A percentile compares a stretch with the other conserved stretches of the same genome.
Conservation (phyloP, 306 rosid species). For the Oemleria cerasiformis region DNA sequence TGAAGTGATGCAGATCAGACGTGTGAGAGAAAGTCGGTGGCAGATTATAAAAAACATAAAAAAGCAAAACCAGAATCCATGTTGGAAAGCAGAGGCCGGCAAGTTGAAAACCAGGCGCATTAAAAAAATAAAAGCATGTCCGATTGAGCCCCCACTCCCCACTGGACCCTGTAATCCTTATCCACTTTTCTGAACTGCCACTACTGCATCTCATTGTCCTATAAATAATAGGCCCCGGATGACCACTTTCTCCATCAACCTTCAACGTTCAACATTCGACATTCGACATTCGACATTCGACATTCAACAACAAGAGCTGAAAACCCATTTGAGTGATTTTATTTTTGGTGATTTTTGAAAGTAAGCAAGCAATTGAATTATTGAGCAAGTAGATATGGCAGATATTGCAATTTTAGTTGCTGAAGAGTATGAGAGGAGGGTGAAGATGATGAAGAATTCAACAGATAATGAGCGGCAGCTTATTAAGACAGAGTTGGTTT, state of each 20-base stretch:
- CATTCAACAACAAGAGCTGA: no score
- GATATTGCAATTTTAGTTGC: conserved; percentile 86
- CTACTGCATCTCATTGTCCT: not conserved
- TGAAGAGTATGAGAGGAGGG: conserved; percentile 80
- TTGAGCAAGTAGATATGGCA: conserved; percentile 41
- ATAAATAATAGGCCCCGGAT: not conserved
- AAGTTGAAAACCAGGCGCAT: not conserved
- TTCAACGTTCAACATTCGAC: no score
- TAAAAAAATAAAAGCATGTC: not conserved
- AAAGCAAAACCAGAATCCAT: not conserved
- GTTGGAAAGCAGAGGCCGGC: not conserved
- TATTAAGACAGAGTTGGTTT: conserved; percentile 23
- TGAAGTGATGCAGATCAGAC: no score
- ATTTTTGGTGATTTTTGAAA: not conserved
- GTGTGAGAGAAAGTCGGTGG: no score
- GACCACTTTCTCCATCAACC: not conserved
- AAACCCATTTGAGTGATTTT: no score
- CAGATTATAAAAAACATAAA: no score
- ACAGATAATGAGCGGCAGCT: not conserved
- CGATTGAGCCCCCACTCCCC: not conserved
- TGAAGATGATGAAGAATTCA: conserved; percentile 17
- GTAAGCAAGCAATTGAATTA: not conserved
- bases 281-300: no score
- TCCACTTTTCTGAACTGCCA: not conserved
- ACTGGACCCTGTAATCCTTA: not conserved